These are phyloP conservation scores for Lasiodiplodia gonubiensis DNA, from an alignment of 2,329 filamentous ascomycete genomes.

Conservation along the genomic window DNA sequence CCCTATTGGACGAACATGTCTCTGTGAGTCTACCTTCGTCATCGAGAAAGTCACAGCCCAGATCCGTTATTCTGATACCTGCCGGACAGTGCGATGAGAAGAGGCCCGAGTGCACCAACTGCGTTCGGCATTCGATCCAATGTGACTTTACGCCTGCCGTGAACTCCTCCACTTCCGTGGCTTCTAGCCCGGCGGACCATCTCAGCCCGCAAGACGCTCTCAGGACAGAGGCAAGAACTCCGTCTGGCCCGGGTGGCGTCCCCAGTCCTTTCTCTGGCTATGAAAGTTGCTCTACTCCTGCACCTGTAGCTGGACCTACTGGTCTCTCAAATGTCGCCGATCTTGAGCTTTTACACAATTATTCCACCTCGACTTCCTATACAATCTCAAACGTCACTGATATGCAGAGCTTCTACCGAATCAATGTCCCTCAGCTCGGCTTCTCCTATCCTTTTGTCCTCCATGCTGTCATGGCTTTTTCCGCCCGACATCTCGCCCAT, in stretches of 20 bases:
- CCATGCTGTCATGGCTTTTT: conserved; percentile 51
- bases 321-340: conserved; percentile 34
- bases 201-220: conserved; percentile 12
- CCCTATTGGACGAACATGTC: not conserved
- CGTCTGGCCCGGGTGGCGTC: not conserved
- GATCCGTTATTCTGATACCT: not conserved
- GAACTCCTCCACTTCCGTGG: conserved; percentile 27
- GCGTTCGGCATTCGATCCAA: conserved; percentile 37
- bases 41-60: no score
- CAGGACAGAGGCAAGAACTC: not conserved
- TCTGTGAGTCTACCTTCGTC: not conserved
- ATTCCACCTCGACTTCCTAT: conserved; percentile 38
- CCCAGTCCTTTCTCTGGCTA: conserved; percentile 2
- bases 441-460: conserved; percentile 53
- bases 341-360: conserved; percentile 42
- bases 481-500: conserved; percentile 49
- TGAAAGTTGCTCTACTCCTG: not conserved
- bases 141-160: conserved; percentile 37
- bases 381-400: conserved; percentile 34
- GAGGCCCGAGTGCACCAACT: conserved; percentile 40
- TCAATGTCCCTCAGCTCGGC: conserved; percentile 41
- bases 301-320: not conserved
- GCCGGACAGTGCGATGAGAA: conserved; percentile 38
- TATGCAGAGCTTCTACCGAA: conserved; percentile 34
- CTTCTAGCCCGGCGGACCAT: conserved; percentile 3